Conservation (phyloP, 352 stramenopile genomes). For the Pythium monospermum region DNA sequence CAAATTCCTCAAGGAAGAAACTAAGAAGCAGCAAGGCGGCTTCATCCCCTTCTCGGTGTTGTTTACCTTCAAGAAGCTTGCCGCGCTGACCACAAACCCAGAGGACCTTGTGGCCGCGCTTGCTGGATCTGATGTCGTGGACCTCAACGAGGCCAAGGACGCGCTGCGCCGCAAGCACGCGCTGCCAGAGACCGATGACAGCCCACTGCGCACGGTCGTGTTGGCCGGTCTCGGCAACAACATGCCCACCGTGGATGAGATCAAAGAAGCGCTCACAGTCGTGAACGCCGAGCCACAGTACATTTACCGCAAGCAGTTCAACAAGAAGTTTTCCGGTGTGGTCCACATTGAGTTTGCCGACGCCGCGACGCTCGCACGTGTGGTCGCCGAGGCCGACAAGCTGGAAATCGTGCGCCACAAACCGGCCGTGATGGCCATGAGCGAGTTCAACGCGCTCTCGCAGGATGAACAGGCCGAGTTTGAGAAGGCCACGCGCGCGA, state of each 20-base stretch:
- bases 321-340: conserved; percentile 68
- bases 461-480: conserved; percentile 76
- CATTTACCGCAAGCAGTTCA: conserved; percentile 68
- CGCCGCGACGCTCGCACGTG: conserved; percentile 43
- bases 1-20: conserved; percentile 84
- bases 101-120: conserved; percentile 65
- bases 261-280: conserved; percentile 55
- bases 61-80: conserved; percentile 91
- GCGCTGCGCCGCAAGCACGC: conserved; percentile 70
- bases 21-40: conserved; percentile 75
- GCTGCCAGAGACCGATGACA: conserved; percentile 62
- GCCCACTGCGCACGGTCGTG: conserved; percentile 57
- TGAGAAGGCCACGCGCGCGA: conserved; percentile 73
- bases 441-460: conserved; percentile 57
- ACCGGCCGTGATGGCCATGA: conserved; percentile 47
- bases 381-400: conserved; percentile 41
- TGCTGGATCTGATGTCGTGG: conserved; percentile 64
- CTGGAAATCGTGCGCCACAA: conserved; percentile 55
- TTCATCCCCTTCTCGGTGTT: conserved; percentile 85
- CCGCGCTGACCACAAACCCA: conserved; percentile 73
- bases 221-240: conserved; percentile 55
- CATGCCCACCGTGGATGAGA: conserved; percentile 72
- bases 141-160: conserved; percentile 76
- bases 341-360: conserved; percentile 74
- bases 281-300: conserved; percentile 62